Conservation (phyloP, 176 grass and related monocot genomes). For the Musa beccarii region DNA sequence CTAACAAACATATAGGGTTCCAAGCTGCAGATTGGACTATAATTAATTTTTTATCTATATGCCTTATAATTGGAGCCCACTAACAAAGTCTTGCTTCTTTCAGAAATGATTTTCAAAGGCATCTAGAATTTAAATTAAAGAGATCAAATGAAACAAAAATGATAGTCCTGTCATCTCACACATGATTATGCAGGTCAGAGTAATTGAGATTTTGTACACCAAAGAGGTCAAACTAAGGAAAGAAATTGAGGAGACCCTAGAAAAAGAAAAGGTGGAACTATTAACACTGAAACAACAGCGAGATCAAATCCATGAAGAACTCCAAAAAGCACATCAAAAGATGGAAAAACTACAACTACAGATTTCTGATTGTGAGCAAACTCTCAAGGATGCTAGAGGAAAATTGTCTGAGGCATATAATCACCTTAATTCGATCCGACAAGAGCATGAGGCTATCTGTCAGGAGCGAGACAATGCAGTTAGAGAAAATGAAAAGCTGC, state of each 20-base stretch:
- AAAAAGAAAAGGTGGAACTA: constrained; percentile 29
- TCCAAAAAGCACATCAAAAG: constrained; percentile 38
- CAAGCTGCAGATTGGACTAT: neutral
- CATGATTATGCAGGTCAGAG: constrained; percentile 34
- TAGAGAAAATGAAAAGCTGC: constrained; percentile 33
- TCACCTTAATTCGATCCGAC: constrained; percentile 18
- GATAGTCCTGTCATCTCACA: neutral
- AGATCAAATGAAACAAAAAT: neutral
- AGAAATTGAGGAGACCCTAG: constrained; percentile 48
- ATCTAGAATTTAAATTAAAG: neutral
- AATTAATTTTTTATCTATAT: neutral
- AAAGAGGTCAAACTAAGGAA: constrained; percentile 38
- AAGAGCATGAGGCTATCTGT: constrained; percentile 17
- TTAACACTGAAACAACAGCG: constrained; percentile 28
- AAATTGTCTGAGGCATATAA: constrained; percentile 27
- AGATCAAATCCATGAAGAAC: constrained; percentile 30
- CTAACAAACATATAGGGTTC: neutral
- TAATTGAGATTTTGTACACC: constrained; percentile 29
- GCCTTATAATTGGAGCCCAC: neutral
- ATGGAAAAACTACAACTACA: constrained; percentile 28
- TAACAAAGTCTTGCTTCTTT: neutral
- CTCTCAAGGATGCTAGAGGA: constrained; percentile 6
- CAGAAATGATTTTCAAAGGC: neutral
- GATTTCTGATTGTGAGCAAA: constrained; percentile 7
- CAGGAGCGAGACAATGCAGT: constrained; percentile 31